Conservation (phyloP, 306 rosid genomes). For the Alnus glutinosa region DNA sequence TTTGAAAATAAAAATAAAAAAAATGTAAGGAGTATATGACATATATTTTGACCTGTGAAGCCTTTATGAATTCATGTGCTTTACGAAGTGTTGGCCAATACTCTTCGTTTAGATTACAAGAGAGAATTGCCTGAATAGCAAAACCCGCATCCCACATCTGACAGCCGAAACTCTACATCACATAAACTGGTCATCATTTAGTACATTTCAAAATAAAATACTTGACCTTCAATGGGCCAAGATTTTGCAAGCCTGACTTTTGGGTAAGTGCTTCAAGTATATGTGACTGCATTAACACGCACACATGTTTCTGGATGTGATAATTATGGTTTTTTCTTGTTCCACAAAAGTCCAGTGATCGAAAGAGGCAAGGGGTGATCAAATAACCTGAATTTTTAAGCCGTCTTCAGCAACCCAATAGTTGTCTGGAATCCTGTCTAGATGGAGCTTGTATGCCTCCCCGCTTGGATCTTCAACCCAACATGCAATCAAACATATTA, state of each 20-base stretch:
- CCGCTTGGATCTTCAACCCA: constrained; percentile 74
- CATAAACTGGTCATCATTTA: neutral
- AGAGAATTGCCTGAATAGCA: constrained; percentile 58
- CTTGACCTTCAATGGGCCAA: neutral
- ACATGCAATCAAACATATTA: constrained; percentile 52
- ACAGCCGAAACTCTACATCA: constrained; percentile 47
- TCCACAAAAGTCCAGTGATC: neutral
- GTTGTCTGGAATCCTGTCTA: constrained; percentile 64
- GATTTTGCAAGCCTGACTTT: neutral
- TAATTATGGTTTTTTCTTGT: neutral
- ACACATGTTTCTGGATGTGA: neutral
- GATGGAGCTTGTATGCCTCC: constrained; percentile 66
- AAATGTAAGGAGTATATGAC: too few relatives aligned
- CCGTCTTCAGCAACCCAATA: constrained; percentile 90
- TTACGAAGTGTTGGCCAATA: constrained; percentile 49
- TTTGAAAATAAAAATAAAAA: neutral
- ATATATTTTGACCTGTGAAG: constrained; percentile 50
- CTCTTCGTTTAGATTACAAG: constrained; percentile 52
- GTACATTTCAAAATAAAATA: neutral
- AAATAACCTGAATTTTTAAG: constrained; percentile 58
- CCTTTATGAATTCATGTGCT: constrained; percentile 62
- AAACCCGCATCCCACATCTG: constrained; percentile 64
- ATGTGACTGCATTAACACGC: neutral
- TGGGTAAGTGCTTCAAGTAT: neutral
- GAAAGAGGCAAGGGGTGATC: too few relatives aligned